Conservation (phyloP, 805 yeast genomes). For the Myxozyma udenii region DNA sequence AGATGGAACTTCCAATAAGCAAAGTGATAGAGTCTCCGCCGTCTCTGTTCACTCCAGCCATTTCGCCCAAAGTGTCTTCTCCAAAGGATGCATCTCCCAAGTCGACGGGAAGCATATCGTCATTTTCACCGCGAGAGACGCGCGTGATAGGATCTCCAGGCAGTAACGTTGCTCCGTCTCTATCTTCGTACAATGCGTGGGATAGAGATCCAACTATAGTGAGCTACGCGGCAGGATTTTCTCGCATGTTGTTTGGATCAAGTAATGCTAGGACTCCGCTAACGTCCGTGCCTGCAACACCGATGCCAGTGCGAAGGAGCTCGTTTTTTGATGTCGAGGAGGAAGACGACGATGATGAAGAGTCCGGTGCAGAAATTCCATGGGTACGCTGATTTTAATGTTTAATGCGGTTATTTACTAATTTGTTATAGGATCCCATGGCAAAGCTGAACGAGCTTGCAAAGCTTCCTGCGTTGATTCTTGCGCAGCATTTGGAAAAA, state of each 20-base stretch:
- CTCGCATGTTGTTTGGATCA: slow-evolving; percentile 5
- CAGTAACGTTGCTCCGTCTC: neutral
- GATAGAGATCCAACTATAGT: slow-evolving; percentile 22
- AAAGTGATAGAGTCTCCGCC: slow-evolving; percentile 1
- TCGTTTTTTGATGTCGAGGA: slow-evolving; percentile 10
- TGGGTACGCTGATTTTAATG: slow-evolving; percentile 9
- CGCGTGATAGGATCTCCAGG: neutral
- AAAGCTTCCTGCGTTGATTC: slow-evolving; percentile 19
- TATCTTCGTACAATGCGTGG: slow-evolving; percentile 24
- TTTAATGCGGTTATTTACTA: neutral
- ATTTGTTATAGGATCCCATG: slow-evolving; percentile 20
- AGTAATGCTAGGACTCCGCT: neutral
- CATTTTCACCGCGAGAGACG: no score
- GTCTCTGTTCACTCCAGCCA: slow-evolving; percentile 1
- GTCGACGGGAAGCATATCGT: neutral
- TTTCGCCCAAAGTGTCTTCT: slow-evolving; percentile 4
- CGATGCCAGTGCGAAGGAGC: slow-evolving; percentile 3
- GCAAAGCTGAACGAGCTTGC: slow-evolving; percentile 27
- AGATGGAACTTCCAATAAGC: neutral
- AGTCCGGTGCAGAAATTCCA: neutral
- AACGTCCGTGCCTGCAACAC: neutral
- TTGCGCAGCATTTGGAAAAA: slow-evolving; percentile 13
- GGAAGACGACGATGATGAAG: slow-evolving; percentile 4
- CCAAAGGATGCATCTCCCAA: no score
- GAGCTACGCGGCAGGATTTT: slow-evolving; percentile 4